A percentile compares a stretch with the other conserved stretches of the same genome.
phyloP scores from a whole-genome alignment of 352 stramenopile genomes.

The Blastocystis sp. region DNA sequence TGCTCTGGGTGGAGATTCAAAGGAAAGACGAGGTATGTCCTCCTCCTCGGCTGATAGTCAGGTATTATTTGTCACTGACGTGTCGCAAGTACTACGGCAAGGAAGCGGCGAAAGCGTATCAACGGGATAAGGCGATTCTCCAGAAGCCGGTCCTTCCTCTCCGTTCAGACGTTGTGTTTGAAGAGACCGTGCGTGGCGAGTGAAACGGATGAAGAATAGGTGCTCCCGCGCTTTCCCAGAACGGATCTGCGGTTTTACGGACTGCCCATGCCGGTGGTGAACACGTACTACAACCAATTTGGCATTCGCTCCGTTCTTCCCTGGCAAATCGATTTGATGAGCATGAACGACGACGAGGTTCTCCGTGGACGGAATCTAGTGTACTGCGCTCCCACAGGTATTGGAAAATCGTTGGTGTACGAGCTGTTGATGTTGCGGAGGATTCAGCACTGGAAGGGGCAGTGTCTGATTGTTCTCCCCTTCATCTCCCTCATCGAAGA shows the following conservation, averaged over 20 bases:
- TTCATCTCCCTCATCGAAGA: conserved; percentile 63
- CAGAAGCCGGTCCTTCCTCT: conserved; percentile 1
- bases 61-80: conserved; percentile 55
- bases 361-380: conserved; percentile 32
- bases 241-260: conserved; percentile 60
- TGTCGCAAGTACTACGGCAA: conserved; percentile 25
- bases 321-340: conserved; percentile 31
- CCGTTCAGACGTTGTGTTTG: conserved; percentile 9
- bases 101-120: neutral
- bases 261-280: conserved; percentile 19
- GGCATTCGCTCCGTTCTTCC: conserved; percentile 46
- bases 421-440: conserved; percentile 45
- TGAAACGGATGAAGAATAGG: neutral
- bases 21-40: conserved; percentile 41
- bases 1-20: conserved; percentile 59
- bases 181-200: conserved; percentile 13
- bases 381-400: conserved; percentile 56
- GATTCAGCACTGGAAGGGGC: conserved; percentile 36
- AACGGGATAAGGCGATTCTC: conserved; percentile 48
- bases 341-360: neutral
- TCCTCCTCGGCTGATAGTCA: neutral
- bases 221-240: conserved; percentile 14
- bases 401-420: conserved; percentile 68
- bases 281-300: conserved; percentile 48
- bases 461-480: conserved; percentile 58